Base-by-base conservation (phyloP, 108 stramenopile species). In the Cylindrotheca fusiformis region DNA sequence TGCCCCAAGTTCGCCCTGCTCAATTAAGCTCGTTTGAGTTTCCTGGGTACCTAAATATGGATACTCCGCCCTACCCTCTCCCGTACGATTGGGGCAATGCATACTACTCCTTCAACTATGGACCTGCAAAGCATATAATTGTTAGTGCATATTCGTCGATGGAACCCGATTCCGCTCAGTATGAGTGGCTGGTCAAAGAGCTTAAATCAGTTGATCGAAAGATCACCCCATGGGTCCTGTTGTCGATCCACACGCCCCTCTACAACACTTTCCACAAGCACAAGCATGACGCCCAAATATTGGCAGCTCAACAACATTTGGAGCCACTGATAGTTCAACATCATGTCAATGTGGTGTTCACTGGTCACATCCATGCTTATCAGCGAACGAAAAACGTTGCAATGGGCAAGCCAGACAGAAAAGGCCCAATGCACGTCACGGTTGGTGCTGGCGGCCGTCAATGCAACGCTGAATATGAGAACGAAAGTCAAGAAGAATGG, bases 311-410 rank as follows among this genome's bases (percentile, higher is more conserved):
- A 12, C 44, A 68, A 28, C 66, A 79, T 52, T 60, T 95, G 33
- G 92, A 96, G 75, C 88, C 86, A 0, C 53, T 95, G 23, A 67
- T 94, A 55, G 58, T 81, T 30, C 55, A 82, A 52, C 63, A 94
- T 59, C 52, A 58, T 29, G 96, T 95, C 23, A 93, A 96, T 71
- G 46, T 93, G 24, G 87, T 90, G 0, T 68, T 96, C 49, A 60
- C 77, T 20, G 96, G 93, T n/a, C 96, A 96, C 73, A 78, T 94
- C 45, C 96, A 96, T 80, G 89, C 88, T 29, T 95, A 92, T 61
- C 69, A 81, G 59, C 77, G 94, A 4, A 81, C 87, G 48, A 74
- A 72, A 6, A 75, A 86, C 1, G 66, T 71, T 24, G 49, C 75
- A 54, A 73, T 69, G 49, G 50, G 69, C 14, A 22, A 55, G 33